These are phyloP conservation scores for Fusarium sp. DNA, from an alignment of 2,329 filamentous ascomycete species.

Conservation along the genomic window DNA sequence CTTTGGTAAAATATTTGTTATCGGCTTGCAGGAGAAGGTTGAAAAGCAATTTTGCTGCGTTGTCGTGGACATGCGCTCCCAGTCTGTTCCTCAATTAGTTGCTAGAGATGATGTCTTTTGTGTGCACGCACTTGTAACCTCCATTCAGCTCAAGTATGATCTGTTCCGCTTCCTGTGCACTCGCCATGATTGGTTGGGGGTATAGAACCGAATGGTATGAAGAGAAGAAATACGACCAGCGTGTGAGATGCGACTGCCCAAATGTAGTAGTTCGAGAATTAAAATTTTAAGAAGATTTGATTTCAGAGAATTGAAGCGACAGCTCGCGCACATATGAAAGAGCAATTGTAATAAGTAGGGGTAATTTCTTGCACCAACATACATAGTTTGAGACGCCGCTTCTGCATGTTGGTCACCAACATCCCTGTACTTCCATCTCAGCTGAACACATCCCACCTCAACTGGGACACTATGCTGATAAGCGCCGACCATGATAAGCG, in stretches of 20 bases:
- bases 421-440: conserved; percentile 1
- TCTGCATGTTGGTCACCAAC: conserved; percentile 34
- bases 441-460: neutral
- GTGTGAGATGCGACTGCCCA: no score
- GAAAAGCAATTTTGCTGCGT: no score
- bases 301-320: neutral
- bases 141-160: neutral
- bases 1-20: no score
- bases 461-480: no score
- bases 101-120: no score
- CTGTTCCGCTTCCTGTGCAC: neutral
- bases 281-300: neutral
- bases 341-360: neutral
- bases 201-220: no score
- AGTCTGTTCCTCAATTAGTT: no score
- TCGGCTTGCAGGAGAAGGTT: no score
- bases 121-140: neutral
- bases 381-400: neutral
- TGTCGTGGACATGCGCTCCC: neutral
- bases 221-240: no score
- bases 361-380: neutral
- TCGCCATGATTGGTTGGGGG: neutral
- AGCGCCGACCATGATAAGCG: no score
- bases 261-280: neutral
- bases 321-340: neutral